Evolutionary conservation across 2,329 filamentous ascomycete genomes (phyloP), one percentile per base, ranked within the genome.

Genomic region (Fusarium irregulare): DNA sequence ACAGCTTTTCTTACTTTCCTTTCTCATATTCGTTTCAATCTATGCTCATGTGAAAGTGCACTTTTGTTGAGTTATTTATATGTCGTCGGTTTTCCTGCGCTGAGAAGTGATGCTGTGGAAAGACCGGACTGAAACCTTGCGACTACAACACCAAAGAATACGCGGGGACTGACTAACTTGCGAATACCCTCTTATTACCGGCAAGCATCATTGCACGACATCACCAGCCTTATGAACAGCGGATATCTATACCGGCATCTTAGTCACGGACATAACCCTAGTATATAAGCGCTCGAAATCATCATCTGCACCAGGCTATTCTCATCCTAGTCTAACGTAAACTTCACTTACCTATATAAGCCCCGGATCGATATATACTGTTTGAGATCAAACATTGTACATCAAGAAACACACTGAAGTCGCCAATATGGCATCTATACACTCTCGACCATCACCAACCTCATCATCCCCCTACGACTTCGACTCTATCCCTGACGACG

Each of bases 401-500:
- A 34, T 25, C 21, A 32, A n/a, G 3, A 14, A n/a, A 23, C 8
- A 23, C 28, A 27, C 4, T 34, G 27, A n/a, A 41, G 27, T 12
- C 27, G 27, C 27, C 4, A 10, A 27, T 1, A 27, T 27, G 80
- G 77, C 81, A 32, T 84, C 82, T 11, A 76, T 83, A 12, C 77
- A 79, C 16, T 82, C 82, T 11, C 77, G 78, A 21, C 72, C 76
- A 2, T 83, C 82, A 23, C 80, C 83, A 30, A 78, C 80, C 45
- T 64, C 72, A 34, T 73, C 75, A 7, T 81, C 82, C 10, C 76
- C 76, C 20, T 82, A 80, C 73, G 82, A 83, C 57, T 79, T 80
- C 56, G 80, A 83, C 37, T 78, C 79, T 9, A 75, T 72, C 12
- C 76, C 76, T 65, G 81, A 83, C 7, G 83, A 85, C 42, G 83